A percentile compares a stretch with the other conserved stretches of the same genome.
These are phyloP conservation scores for Coniophora puteana DNA, from an alignment of 1,284 basidiomycete genomes.

Conservation along the genomic window DNA sequence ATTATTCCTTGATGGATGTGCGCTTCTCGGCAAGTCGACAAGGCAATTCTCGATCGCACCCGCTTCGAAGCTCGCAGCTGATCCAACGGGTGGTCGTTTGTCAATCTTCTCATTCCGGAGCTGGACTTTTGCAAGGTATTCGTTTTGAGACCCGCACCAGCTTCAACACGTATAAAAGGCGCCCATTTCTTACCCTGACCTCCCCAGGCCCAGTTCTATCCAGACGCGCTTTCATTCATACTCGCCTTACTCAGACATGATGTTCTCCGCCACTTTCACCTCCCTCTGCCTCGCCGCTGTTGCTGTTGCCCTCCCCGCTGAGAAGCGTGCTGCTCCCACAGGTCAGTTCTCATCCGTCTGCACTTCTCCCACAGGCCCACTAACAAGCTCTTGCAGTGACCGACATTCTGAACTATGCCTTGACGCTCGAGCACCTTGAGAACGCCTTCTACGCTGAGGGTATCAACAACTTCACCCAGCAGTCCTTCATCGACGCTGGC, in stretches of 20 bases:
- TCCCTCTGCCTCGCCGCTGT: conserved; percentile 17
- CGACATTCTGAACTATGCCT: conserved; percentile 46
- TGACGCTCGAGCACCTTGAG: conserved; percentile 59
- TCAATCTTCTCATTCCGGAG: too few relatives aligned
- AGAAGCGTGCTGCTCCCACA: neutral
- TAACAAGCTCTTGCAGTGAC: conserved; percentile 18
- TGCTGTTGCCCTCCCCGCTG: conserved; percentile 13
- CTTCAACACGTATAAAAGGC: too few relatives aligned
- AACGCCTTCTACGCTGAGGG: conserved; percentile 34
- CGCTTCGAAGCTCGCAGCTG: too few relatives aligned
- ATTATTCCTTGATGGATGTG: too few relatives aligned
- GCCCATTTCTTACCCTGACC: too few relatives aligned
- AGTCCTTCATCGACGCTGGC: conserved; percentile 41
- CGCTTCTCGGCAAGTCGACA: too few relatives aligned
- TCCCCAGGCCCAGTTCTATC: too few relatives aligned
- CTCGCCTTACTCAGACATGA: conserved; percentile 7
- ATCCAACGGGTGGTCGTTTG: too few relatives aligned
- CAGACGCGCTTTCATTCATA: too few relatives aligned
- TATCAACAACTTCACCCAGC: conserved; percentile 34
- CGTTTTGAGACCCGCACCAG: too few relatives aligned
- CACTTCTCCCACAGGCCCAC: conserved; percentile 13
- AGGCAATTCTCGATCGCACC: too few relatives aligned
- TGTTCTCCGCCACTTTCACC: conserved; percentile 16
- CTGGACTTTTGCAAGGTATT: too few relatives aligned
- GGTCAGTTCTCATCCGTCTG: conserved; percentile 6